Conservation (phyloP, 1,139 yeast species). For the Candida sojae region DNA sequence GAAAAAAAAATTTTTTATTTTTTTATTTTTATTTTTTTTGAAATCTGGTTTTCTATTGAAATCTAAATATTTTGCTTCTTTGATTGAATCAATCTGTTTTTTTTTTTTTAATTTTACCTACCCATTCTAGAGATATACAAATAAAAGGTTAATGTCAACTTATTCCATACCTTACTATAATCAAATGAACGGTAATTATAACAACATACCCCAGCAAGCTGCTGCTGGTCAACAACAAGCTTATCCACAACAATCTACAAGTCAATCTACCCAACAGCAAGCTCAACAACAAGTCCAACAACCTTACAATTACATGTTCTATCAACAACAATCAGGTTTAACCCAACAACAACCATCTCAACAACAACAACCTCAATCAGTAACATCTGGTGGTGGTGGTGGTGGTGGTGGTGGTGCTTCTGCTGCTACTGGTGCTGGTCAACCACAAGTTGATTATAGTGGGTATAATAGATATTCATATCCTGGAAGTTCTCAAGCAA, state of each 20-base stretch:
- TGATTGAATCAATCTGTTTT: background rate
- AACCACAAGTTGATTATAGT: constrained; percentile 10
- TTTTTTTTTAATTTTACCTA: background rate
- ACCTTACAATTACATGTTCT: constrained; percentile 23
- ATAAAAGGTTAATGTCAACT: constrained; percentile 12
- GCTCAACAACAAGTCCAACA: constrained; percentile 16
- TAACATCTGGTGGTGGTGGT: background rate
- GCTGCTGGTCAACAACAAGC: constrained; percentile 12
- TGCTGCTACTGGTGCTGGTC: too few species aligned
- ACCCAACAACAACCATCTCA: constrained; percentile 13
- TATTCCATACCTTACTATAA: constrained; percentile 13
- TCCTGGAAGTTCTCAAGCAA: constrained; percentile 13
- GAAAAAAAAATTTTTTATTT: background rate
- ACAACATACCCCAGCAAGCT: constrained; percentile 15
- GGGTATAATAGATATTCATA: constrained; percentile 11
- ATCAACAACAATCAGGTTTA: constrained; percentile 18
- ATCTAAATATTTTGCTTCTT: background rate
- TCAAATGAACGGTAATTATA: constrained; percentile 19
- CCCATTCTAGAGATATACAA: background rate
- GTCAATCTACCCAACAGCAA: constrained; percentile 2
- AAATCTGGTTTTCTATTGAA: background rate
- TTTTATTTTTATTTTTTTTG: background rate
- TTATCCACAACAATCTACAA: constrained; percentile 11
- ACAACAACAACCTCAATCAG: constrained; percentile 8
- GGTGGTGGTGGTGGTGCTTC: background rate